These are phyloP conservation scores for Syzygium grande DNA, from an alignment of 345 rosid genomes.

Conservation along the genomic window DNA sequence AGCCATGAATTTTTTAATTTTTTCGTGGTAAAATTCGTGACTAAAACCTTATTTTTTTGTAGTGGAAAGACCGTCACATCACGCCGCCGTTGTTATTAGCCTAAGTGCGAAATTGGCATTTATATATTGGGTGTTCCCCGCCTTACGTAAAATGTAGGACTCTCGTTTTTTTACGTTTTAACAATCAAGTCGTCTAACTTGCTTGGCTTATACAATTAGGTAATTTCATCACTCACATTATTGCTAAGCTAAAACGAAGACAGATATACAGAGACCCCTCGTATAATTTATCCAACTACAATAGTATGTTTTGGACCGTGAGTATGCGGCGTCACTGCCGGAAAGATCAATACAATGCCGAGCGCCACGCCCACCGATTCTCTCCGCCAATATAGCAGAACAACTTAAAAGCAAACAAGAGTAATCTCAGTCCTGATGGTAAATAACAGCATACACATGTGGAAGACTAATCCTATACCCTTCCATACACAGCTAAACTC, in stretches of 20 bases:
- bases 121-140: background rate
- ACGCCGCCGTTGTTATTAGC: no score
- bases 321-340: background rate
- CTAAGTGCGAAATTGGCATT: background rate
- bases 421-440: background rate
- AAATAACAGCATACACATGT: background rate
- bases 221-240: background rate
- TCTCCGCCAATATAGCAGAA: background rate
- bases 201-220: background rate
- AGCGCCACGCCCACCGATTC: background rate
- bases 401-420: background rate
- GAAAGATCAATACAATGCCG: background rate
- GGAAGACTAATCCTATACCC: background rate
- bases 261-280: background rate
- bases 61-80: fast-evolving
- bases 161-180: no score
- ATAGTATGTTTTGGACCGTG: background rate
- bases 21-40: no score
- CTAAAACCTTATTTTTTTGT: no score
- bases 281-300: background rate
- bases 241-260: background rate
- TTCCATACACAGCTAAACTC: background rate
- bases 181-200: background rate
- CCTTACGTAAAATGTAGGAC: background rate
- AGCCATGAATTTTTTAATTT: no score